Conservation (phyloP, 495 filamentous ascomycete genomes). For the Daldinia caldariorum region DNA sequence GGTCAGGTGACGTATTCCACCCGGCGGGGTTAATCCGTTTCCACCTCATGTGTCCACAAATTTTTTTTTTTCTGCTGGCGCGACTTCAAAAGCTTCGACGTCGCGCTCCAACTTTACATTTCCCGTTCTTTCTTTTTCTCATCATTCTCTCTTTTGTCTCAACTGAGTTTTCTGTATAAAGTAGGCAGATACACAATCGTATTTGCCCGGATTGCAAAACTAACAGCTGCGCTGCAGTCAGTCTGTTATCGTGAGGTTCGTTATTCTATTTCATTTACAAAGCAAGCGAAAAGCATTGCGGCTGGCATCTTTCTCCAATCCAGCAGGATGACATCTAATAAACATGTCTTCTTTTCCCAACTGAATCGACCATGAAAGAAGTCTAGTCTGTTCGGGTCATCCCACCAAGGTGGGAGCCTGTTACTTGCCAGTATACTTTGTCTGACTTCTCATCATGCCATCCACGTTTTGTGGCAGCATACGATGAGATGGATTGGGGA, state of each 20-base stretch:
- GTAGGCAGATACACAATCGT: background rate
- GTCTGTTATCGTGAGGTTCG: conserved; percentile 20
- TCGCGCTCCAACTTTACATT: conserved; percentile 7
- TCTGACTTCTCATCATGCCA: conserved; percentile 67
- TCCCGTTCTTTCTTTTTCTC: conserved; percentile 33
- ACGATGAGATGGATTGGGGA: conserved; percentile 10
- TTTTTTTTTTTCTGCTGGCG: conserved; percentile 45
- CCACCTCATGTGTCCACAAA: conserved; percentile 10
- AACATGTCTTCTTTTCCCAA: conserved; percentile 90
- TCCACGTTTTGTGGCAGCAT: background rate
- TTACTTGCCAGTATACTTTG: conserved; percentile 98
- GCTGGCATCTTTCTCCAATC: conserved; percentile 41
- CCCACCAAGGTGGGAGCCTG: conserved; percentile 75
- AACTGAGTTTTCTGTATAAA: background rate
- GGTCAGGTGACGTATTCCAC: too few relatives aligned
- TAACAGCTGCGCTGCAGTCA: background rate
- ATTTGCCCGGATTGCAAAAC: background rate
- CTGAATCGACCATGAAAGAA: conserved; percentile 95
- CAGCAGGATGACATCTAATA: conserved; percentile 82
- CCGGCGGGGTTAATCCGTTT: conserved; percentile 26
- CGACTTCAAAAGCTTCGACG: conserved; percentile 37
- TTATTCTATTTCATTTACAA: conserved; percentile 4
- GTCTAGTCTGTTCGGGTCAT: conserved; percentile 71
- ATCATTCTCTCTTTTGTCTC: background rate
- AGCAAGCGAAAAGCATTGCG: conserved; percentile 6